Base-by-base conservation (phyloP, 2,329 filamentous ascomycete species). In the Fusarium euwallaceae region DNA sequence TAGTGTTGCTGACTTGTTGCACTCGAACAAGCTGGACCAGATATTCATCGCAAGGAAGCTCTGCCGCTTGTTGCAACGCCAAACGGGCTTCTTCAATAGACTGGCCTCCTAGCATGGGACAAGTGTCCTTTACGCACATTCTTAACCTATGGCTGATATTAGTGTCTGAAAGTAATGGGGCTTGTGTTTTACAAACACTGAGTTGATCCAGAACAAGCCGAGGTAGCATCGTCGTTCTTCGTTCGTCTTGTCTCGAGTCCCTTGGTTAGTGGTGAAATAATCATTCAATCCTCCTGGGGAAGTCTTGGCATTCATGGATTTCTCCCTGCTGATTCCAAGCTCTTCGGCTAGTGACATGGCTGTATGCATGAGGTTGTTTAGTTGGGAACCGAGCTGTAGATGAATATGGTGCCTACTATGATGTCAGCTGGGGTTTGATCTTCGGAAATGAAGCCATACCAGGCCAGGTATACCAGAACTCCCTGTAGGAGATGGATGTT, bases 191-290 rank as follows among this genome's bases (percentile, higher is more conserved):
- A 24, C 62, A 12, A 20, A 71, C 69, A 71, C 7, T 0, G 45
- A 71, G 60, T 58, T 72, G 17, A 71, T 24, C 70, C 70, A 71
- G 27, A 64, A 71, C 2, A 64, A 39, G 1, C 70, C 70, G 7
- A 71, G 27, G n/a, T 68, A 39, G 7, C 70, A 71, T 45, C 70
- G 27, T 12, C 64, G 55, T 12, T 67, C 64, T 0, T 68, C 60
- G 1, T 7, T 53, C 14, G 64, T 71, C 10, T 37, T 68, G 4
- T 24, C 12, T 3, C 27, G 64, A 14, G 68, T 9, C 0, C 41
- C 29, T 41, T 60, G 53, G 3, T 29, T 41, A 20, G 20, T 7
- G 0, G 43, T 61, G 24, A 71, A 56, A 6, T 72, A 56, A 9
- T 72, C 55, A 22, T 45, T 53, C 8, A 69, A 8, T 2, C 41